Evolutionary conservation across 1,284 basidiomycete species (phyloP).

Genomic region (Puccinia coronata): DNA sequence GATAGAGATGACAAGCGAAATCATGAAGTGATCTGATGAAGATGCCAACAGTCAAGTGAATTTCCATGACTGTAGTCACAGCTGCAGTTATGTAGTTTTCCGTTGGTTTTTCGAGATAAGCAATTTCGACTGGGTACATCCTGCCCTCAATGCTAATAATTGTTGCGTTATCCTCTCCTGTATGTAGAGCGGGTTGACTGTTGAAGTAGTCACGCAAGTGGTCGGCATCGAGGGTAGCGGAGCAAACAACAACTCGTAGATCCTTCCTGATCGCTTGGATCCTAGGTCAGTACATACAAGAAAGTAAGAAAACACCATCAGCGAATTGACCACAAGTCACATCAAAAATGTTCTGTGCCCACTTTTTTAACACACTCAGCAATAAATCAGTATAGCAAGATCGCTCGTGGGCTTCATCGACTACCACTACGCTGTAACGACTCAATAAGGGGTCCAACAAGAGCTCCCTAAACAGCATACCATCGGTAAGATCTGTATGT

Average conservation of each 20-base stretch:
- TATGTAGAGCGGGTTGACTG: constrained; percentile 59
- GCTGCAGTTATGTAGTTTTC: constrained; percentile 58
- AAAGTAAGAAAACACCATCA: not conserved
- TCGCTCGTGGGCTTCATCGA: constrained; percentile 62
- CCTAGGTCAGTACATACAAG: constrained; percentile 20
- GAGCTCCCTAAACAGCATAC: constrained; percentile 25
- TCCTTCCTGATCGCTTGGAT: constrained; percentile 85
- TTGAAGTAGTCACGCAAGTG: constrained; percentile 87
- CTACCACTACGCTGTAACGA: constrained; percentile 58
- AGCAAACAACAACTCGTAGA: constrained; percentile 85
- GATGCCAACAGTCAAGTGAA: constrained; percentile 66
- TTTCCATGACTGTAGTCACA: constrained; percentile 59
- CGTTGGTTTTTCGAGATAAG: constrained; percentile 58
- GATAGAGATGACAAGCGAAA: not conserved
- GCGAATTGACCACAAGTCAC: not conserved
- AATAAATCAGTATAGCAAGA: constrained; percentile 60
- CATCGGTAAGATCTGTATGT: constrained; percentile 50
- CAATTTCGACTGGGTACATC: constrained; percentile 59
- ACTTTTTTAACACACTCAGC: constrained; percentile 62
- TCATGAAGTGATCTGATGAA: not conserved
- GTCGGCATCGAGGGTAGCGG: constrained; percentile 89
- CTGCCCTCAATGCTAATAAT: constrained; percentile 59
- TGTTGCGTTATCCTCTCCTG: constrained; percentile 59
- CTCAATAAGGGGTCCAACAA: constrained; percentile 42
- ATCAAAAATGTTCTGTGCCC: not conserved